phyloP scores from a whole-genome alignment of 1,284 basidiomycete genomes.

The Coriolopsis trogii region DNA sequence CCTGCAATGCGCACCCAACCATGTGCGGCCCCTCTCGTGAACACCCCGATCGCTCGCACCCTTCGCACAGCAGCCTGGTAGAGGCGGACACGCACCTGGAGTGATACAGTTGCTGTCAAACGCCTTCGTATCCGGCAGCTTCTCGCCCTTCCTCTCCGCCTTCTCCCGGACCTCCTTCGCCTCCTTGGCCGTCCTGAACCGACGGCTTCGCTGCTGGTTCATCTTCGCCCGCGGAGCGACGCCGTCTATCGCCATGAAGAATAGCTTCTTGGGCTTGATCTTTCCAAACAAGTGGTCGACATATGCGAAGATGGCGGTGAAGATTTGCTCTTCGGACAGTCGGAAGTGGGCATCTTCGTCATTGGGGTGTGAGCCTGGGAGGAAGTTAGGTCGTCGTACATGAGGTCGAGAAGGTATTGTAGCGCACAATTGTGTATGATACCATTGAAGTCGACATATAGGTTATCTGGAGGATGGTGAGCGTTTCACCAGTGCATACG shows the following conservation, averaged over 20 bases:
- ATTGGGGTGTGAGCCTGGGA: conserved; percentile 86
- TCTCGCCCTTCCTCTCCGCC: conserved; percentile 88
- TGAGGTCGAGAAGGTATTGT: background rate
- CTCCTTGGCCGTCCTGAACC: conserved; percentile 95
- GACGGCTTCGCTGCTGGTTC: conserved; percentile 96
- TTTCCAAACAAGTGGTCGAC: conserved; percentile 97
- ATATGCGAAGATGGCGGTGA: conserved; percentile 95
- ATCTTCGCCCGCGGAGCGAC: conserved; percentile 99
- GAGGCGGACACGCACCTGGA: conserved; percentile 67
- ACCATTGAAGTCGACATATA: conserved; percentile 97
- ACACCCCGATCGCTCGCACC: background rate
- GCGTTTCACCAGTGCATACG: no score
- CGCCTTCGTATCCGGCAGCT: conserved; percentile 89
- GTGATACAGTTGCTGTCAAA: conserved; percentile 99
- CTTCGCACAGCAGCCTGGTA: conserved; percentile 6
- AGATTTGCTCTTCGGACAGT: conserved; percentile 95
- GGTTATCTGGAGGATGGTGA: conserved; percentile 59
- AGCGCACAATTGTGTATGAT: conserved; percentile 95
- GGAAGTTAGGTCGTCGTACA: background rate
- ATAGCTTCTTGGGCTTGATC: conserved; percentile 96
- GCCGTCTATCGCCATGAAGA: conserved; percentile 98
- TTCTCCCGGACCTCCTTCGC: conserved; percentile 86
- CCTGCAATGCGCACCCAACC: conserved; percentile 48
- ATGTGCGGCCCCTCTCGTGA: background rate
- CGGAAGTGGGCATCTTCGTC: conserved; percentile 96